phyloP scores from a whole-genome alignment of 768 basidiomycete species.

The Hebeloma cylindrosporum region DNA sequence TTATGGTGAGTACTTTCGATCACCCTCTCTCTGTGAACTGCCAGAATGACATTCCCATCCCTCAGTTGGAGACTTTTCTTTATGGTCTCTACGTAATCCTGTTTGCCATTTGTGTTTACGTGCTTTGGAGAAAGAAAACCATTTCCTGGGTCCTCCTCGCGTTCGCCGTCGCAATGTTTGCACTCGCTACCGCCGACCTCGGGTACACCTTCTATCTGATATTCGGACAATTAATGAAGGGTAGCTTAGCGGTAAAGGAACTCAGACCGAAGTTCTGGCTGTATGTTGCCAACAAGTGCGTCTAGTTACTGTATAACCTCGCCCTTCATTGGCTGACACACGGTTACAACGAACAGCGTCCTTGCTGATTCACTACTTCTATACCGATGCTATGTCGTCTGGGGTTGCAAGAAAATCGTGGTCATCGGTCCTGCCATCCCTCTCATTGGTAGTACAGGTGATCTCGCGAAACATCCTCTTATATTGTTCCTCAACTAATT shows the following conservation, averaged over 20 bases:
- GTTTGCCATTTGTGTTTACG: slow-evolving; percentile 34
- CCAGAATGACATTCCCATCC: not conserved
- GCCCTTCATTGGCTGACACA: not conserved
- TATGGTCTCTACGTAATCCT: slow-evolving; percentile 38
- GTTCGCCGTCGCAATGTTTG: slow-evolving; percentile 35
- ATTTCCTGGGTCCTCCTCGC: slow-evolving; percentile 30
- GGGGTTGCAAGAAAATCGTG: slow-evolving; percentile 31
- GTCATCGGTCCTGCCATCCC: slow-evolving; percentile 27
- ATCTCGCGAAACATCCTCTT: not conserved
- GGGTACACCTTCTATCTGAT: slow-evolving; percentile 33
- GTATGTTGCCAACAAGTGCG: slow-evolving; percentile 41
- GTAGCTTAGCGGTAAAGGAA: slow-evolving; percentile 19
- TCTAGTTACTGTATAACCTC: not conserved
- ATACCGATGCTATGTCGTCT: slow-evolving; percentile 41
- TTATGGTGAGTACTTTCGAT: slow-evolving; percentile 17
- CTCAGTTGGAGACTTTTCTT: slow-evolving; percentile 26
- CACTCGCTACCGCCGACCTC: slow-evolving; percentile 34
- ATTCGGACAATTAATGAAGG: slow-evolving; percentile 24
- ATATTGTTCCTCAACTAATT: not conserved
- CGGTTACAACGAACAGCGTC: slow-evolving; percentile 21
- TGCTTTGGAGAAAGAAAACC: slow-evolving; percentile 29
- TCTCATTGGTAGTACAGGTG: slow-evolving; percentile 37
- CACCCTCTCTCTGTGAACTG: not conserved
- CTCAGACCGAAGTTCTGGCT: slow-evolving; percentile 35
- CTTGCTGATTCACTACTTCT: slow-evolving; percentile 34